Evolutionary conservation across 2,329 filamentous ascomycete species (phyloP).

Genomic region (Alternaria atra): DNA sequence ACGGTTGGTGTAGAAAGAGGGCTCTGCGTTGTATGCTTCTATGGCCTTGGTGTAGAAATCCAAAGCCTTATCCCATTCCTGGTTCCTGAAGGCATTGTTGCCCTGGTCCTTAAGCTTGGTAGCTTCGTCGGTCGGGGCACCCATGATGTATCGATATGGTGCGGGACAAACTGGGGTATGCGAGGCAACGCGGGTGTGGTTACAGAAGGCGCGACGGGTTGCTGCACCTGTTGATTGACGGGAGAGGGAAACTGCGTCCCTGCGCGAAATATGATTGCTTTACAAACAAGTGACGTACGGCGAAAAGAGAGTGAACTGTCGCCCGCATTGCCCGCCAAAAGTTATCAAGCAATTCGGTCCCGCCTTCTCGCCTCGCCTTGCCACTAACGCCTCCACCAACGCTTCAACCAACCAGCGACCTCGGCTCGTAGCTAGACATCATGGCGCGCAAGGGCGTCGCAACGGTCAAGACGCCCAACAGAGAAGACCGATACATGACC

Average conservation of each 20-base stretch:
- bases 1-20: conserved; percentile 92
- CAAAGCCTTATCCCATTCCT: conserved; percentile 85
- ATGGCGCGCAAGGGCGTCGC: conserved; percentile 38
- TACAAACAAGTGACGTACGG: conserved; percentile 18
- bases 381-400: conserved; percentile 26
- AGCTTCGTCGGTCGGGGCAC: conserved; percentile 70
- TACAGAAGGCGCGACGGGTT: conserved; percentile 29
- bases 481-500: conserved; percentile 24
- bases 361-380: conserved; percentile 38
- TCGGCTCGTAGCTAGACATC: conserved; percentile 15
- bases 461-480: conserved; percentile 32
- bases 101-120: conserved; percentile 89
- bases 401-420: conserved; percentile 32
- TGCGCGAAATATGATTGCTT: conserved; percentile 4
- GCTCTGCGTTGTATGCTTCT: conserved; percentile 80
- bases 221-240: conserved; percentile 15
- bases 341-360: conserved; percentile 34
- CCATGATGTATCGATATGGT: conserved; percentile 36
- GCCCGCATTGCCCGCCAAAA: conserved; percentile 26
- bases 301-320: conserved; percentile 18
- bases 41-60: conserved; percentile 90
- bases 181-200: conserved; percentile 20
- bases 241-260: conserved; percentile 12
- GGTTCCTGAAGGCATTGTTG: conserved; percentile 88
- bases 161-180: conserved; percentile 23